Evolutionary conservation across 345 rosid genomes (phyloP).

Genomic region (Syzygium aromaticum): DNA sequence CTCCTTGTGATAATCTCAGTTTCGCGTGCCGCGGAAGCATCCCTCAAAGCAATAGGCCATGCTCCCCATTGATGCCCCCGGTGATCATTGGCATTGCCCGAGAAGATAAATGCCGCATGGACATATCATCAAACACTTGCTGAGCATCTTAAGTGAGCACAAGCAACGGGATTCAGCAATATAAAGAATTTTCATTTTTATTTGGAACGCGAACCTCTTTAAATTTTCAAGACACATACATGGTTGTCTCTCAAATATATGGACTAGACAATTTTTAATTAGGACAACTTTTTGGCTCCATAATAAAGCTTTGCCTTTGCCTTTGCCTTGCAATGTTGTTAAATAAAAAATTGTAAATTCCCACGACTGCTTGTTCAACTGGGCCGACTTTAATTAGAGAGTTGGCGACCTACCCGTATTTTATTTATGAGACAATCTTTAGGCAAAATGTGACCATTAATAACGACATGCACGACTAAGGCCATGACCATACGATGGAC

Average conservation of each 20-base stretch:
- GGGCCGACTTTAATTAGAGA: background rate
- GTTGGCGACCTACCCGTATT: too few species aligned
- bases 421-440: too few species aligned
- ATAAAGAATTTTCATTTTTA: background rate
- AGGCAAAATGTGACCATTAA: too few species aligned
- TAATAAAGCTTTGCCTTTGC: background rate
- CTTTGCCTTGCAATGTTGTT: background rate
- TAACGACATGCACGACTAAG: background rate
- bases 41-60: background rate
- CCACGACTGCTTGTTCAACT: background rate
- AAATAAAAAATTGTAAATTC: background rate
- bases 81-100: background rate
- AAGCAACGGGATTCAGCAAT: background rate
- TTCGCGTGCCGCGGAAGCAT: background rate
- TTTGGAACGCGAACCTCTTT: background rate
- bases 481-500: background rate
- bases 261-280: background rate
- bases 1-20: background rate
- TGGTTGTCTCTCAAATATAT: background rate
- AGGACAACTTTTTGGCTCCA: background rate
- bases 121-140: constrained; percentile 26
- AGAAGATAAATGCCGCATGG: background rate
- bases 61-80: background rate
- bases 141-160: background rate
- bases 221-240: constrained; percentile 8